A percentile compares a stretch with the other conserved stretches of the same genome.
Evolutionary conservation across 129 eudicot genomes (phyloP).

Genomic region (Artemisia argyi): DNA sequence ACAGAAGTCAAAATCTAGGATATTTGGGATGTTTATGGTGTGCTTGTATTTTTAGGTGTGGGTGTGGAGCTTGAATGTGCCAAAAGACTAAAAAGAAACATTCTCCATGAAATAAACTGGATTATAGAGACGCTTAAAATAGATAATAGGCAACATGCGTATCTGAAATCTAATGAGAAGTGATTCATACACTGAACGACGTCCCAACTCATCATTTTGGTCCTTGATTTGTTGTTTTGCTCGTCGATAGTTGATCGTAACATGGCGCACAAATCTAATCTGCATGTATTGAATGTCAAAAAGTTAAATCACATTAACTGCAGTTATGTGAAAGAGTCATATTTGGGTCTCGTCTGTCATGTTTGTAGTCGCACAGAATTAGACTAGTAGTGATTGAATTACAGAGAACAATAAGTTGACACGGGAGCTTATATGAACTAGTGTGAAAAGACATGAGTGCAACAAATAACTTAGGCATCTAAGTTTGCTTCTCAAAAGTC

Average conservation of each 20-base stretch:
- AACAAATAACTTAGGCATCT: not conserved
- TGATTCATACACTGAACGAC: conserved; percentile 32
- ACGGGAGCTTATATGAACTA: too few species aligned
- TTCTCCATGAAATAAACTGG: not conserved
- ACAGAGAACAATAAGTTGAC: too few species aligned
- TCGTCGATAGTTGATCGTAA: conserved; percentile 34
- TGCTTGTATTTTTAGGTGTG: too few species aligned
- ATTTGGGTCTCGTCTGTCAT: too few species aligned
- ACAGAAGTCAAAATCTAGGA: too few species aligned
- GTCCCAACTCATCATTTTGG: conserved; percentile 27
- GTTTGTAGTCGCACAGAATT: too few species aligned
- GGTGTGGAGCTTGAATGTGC: not conserved
- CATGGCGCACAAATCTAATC: conserved; percentile 40
- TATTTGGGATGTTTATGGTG: not conserved
- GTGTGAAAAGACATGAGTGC: not conserved
- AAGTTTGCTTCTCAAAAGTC: too few species aligned
- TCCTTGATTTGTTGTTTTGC: conserved; percentile 27
- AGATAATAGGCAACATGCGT: not conserved
- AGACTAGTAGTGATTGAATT: too few species aligned
- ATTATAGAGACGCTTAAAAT: not conserved
- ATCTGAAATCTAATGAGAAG: conserved; percentile 3
- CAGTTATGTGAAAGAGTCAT: not conserved
- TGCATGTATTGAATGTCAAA: conserved; percentile 12
- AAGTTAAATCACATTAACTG: not conserved
- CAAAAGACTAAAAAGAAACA: not conserved